Evolutionary conservation across 2,329 filamentous ascomycete genomes (phyloP).

Genomic region (Cladorrhinum sp.): DNA sequence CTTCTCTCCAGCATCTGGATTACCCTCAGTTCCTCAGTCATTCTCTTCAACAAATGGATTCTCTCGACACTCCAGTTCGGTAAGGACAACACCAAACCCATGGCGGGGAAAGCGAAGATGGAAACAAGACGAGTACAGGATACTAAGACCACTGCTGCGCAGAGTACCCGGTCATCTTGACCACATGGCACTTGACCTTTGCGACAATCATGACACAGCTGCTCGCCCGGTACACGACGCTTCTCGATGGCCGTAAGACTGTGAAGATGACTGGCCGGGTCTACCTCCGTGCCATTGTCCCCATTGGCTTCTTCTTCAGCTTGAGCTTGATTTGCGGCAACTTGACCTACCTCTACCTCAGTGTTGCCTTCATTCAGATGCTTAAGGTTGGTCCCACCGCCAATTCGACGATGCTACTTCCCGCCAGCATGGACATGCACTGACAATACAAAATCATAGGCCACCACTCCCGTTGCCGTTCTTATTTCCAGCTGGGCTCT

Average conservation of each 20-base stretch:
- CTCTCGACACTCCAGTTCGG: conserved; percentile 81
- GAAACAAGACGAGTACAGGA: conserved; percentile 23
- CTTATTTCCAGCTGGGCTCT: conserved; percentile 86
- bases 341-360: conserved; percentile 90
- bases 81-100: conserved; percentile 43
- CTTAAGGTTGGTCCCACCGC: conserved; percentile 69
- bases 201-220: conserved; percentile 93
- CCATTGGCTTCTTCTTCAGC: conserved; percentile 94
- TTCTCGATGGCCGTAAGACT: conserved; percentile 90
- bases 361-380: conserved; percentile 98
- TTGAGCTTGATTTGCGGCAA: conserved; percentile 96
- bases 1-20: conserved; percentile 73
- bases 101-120: neutral
- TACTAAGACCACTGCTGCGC: conserved; percentile 29
- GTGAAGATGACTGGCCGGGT: conserved; percentile 96
- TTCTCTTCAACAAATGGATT: conserved; percentile 99
- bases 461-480: conserved; percentile 91
- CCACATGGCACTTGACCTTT: conserved; percentile 93
- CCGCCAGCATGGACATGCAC: neutral
- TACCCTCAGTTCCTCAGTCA: conserved; percentile 84
- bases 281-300: conserved; percentile 89
- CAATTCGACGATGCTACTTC: neutral
- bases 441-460: conserved; percentile 47
- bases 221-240: conserved; percentile 80
- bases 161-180: conserved; percentile 77